These are phyloP conservation scores for Haematococcus sp. DNA, from an alignment of 139 green algal species.

Conservation along the genomic window DNA sequence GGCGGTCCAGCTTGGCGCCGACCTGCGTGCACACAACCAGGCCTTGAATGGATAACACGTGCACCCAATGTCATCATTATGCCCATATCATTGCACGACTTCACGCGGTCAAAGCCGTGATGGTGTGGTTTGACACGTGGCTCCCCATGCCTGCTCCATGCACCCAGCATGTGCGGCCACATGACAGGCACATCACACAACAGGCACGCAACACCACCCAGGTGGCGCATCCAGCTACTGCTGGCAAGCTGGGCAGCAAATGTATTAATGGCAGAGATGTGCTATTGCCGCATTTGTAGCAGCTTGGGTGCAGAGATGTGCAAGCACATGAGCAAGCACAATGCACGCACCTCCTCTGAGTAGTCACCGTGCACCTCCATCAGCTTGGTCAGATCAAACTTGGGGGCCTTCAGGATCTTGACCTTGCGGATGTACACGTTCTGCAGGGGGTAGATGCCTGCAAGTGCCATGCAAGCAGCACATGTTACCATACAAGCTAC, in stretches of 20 bases:
- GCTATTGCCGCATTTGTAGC: neutral
- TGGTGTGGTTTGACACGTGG: neutral
- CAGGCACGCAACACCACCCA: too few species aligned
- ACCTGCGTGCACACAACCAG: conserved; percentile 25
- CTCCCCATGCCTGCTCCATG: neutral
- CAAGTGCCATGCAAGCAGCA: neutral
- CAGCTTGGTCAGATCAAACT: conserved; percentile 97
- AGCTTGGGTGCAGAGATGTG: neutral
- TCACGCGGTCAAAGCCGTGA: neutral
- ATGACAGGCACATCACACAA: too few species aligned
- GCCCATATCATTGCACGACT: neutral
- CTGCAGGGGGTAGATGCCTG: conserved; percentile 73
- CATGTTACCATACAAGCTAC: too few species aligned
- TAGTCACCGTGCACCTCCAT: conserved; percentile 99
- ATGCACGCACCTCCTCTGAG: conserved; percentile 48
- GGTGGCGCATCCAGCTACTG: too few species aligned
- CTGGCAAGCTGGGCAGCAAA: too few species aligned
- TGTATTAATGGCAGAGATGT: neutral
- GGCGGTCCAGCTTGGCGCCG: conserved; percentile 50
- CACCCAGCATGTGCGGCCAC: neutral
- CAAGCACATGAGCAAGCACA: neutral
- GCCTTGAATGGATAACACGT: neutral
- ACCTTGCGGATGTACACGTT: conserved; percentile 98
- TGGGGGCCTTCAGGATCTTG: conserved; percentile 97
- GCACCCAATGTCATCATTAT: neutral